phyloP scores from a whole-genome alignment of 345 rosid species.

The sweet orange (Citrus sinensis) region DNA sequence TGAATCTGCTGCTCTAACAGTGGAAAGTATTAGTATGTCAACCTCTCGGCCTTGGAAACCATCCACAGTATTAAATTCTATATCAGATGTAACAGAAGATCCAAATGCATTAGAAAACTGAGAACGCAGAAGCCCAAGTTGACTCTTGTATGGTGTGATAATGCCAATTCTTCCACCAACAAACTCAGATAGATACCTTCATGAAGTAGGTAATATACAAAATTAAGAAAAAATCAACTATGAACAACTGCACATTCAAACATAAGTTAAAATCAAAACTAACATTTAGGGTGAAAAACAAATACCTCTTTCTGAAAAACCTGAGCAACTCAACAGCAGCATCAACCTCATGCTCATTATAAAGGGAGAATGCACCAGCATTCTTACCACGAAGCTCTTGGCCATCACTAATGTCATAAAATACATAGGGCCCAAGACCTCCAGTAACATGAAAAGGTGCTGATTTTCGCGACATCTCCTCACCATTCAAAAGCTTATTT shows the following conservation, averaged over 20 bases:
- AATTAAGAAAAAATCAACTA: neutral
- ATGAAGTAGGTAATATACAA: slow-evolving; percentile 6
- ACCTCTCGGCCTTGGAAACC: slow-evolving; percentile 98
- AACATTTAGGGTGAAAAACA: neutral
- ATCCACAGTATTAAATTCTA: slow-evolving; percentile 93
- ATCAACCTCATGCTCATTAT: slow-evolving; percentile 84
- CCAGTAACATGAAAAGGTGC: slow-evolving; percentile 66
- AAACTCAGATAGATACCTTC: slow-evolving; percentile 80
- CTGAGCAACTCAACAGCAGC: slow-evolving; percentile 79
- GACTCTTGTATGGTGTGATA: slow-evolving; percentile 86
- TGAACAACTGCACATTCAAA: neutral
- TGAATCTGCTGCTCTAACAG: slow-evolving; percentile 77
- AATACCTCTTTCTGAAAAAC: slow-evolving; percentile 68
- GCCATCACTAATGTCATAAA: slow-evolving; percentile 82
- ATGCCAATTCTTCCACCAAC: slow-evolving; percentile 76
- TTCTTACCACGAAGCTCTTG: slow-evolving; percentile 68
- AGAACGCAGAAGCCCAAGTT: slow-evolving; percentile 75
- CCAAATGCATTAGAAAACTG: slow-evolving; percentile 73
- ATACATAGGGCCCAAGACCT: slow-evolving; percentile 78
- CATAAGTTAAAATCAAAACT: neutral
- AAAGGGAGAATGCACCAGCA: slow-evolving; percentile 71
- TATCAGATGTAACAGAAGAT: slow-evolving; percentile 61
- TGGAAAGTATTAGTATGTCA: slow-evolving; percentile 83
- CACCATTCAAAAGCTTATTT: slow-evolving; percentile 78
- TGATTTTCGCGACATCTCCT: slow-evolving; percentile 55